Base-by-base conservation (phyloP, 768 basidiomycete genomes). In the Collybiopsis confluens region DNA sequence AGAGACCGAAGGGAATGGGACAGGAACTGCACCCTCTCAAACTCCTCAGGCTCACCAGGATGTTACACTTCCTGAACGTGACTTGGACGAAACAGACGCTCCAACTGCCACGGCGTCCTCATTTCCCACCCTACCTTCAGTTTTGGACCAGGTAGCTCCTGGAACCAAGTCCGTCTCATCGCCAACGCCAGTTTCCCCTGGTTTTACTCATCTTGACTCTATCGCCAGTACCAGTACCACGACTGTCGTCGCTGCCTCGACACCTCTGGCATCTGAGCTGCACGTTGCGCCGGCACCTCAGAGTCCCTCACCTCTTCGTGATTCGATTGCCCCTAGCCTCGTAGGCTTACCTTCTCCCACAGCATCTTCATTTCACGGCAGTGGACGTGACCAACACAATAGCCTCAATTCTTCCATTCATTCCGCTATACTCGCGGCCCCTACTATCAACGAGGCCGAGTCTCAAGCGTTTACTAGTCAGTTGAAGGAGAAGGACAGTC, bases 81-180 rank as follows among this genome's bases (percentile, higher is more conserved):
- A 48, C 2, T 8, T 16, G 2, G 61, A 68, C 5, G 46, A 72
- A 24, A 54, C 61, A 0, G 68, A 72, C 18, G 28, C 66, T 2
- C 65, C 63, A 37, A 70, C 72, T 6, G 73, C 76, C 20, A 80
- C 78, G 15, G 66, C 62, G 0, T 66, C 68, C n/a, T 65, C 64
- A 3, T 70, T 70, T 56, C 60, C 65, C 26, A 59, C 20, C 20
- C 27, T 42, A 8, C 62, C 3, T 59, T 61, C 4, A 55, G 6
- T 35, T 45, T 6, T 30, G 18, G 27, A n/a, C 1, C 16, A 36
- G 11, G 21, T 54, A 10, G 26, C 23, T 28, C 45, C 37, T 26
- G 59, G 56, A 20, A 54, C 58, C 36, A 26, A 43, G 20, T 60
- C 57, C 50, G 64, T 62, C 0, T 65, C 56, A 7, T 57, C 58